Evolutionary conservation across 495 filamentous ascomycete genomes (phyloP).

Genomic region (Penicillium macrosclerotiorum): DNA sequence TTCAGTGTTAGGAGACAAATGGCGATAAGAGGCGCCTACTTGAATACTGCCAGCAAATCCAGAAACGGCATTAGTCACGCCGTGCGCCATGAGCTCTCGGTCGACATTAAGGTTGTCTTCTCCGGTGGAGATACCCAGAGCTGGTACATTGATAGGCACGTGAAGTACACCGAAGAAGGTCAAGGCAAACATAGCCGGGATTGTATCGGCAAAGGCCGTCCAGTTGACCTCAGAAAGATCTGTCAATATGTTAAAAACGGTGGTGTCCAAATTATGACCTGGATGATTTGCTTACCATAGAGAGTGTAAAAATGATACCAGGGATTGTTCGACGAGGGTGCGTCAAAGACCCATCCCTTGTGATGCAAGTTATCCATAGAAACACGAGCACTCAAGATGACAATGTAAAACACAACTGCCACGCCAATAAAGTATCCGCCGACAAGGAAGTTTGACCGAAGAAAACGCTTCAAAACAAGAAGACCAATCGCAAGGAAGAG

Average conservation of each 20-base stretch:
- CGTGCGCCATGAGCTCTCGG: constrained; percentile 88
- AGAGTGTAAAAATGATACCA: constrained; percentile 97
- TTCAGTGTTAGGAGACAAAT: background rate
- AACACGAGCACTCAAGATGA: constrained; percentile 62
- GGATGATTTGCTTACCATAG: constrained; percentile 61
- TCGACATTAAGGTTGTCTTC: constrained; percentile 91
- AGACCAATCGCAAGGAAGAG: constrained; percentile 74
- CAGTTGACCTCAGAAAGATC: constrained; percentile 75
- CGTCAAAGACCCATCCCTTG: constrained; percentile 86
- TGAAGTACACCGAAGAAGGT: constrained; percentile 97
- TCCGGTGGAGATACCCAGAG: constrained; percentile 80
- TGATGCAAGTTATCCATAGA: constrained; percentile 60
- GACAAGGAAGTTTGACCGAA: constrained; percentile 77
- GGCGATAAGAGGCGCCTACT: constrained; percentile 30
- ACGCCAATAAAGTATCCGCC: constrained; percentile 84
- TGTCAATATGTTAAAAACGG: too few species aligned
- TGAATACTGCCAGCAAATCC: constrained; percentile 87
- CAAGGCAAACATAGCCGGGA: constrained; percentile 94
- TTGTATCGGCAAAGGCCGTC: constrained; percentile 71
- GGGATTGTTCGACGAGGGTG: constrained; percentile 76
- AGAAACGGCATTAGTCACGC: constrained; percentile 87
- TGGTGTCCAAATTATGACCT: too few species aligned
- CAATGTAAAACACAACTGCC: constrained; percentile 78
- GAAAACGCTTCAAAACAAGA: constrained; percentile 66
- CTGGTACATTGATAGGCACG: constrained; percentile 96